phyloP scores from a whole-genome alignment of 768 basidiomycete genomes.

The Clitopilus passeckerianus region DNA sequence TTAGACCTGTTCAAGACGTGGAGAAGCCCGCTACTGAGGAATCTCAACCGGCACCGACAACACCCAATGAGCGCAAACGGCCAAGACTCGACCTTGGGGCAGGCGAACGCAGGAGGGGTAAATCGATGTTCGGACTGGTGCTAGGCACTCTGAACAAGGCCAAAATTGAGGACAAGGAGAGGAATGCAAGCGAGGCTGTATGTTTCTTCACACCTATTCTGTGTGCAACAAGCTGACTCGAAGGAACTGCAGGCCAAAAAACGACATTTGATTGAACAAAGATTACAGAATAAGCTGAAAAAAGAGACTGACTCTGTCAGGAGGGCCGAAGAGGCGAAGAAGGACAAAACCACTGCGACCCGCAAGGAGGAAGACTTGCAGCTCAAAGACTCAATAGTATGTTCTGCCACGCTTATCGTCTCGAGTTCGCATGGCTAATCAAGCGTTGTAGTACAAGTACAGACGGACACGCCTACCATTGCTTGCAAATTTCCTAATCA shows the following conservation, averaged over 20 bases:
- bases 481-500: slow-evolving; percentile 70
- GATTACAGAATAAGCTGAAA: slow-evolving; percentile 78
- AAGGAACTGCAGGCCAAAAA: slow-evolving; percentile 65
- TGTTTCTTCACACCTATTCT: slow-evolving; percentile 11
- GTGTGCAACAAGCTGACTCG: background rate
- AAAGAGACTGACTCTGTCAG: slow-evolving; percentile 86
- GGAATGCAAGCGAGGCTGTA: slow-evolving; percentile 83
- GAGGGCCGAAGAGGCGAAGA: slow-evolving; percentile 81
- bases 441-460: slow-evolving; percentile 55
- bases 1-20: slow-evolving; percentile 22
- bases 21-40: slow-evolving; percentile 22
- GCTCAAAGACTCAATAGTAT: slow-evolving; percentile 74
- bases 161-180: slow-evolving; percentile 81
- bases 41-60: slow-evolving; percentile 32
- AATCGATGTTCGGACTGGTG: slow-evolving; percentile 83
- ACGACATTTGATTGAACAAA: slow-evolving; percentile 76
- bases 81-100: slow-evolving; percentile 66
- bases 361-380: slow-evolving; percentile 81
- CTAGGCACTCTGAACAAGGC: slow-evolving; percentile 84
- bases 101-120: slow-evolving; percentile 77
- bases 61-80: slow-evolving; percentile 48
- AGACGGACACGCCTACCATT: slow-evolving; percentile 68
- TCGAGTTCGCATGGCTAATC: slow-evolving; percentile 2
- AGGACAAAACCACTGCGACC: slow-evolving; percentile 71
- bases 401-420: background rate